Conservation (phyloP, 495 filamentous ascomycete species). For the Paragyromitra xinjiangensis region DNA sequence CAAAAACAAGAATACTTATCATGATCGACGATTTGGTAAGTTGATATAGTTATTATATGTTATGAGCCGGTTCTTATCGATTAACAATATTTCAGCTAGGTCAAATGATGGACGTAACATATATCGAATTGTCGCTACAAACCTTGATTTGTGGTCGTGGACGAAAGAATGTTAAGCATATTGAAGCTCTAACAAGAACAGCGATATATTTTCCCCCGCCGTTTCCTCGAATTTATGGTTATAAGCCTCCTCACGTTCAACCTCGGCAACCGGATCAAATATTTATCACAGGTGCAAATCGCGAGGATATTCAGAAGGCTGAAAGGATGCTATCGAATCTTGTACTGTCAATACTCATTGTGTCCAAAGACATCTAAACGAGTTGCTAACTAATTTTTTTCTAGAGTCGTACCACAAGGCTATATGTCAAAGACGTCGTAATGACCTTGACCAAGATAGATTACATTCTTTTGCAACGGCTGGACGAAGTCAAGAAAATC, state of each 20-base stretch:
- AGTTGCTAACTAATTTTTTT: slow-evolving; percentile 34
- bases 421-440: slow-evolving; percentile 89
- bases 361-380: slow-evolving; percentile 1
- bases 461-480: slow-evolving; percentile 84
- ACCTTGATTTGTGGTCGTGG: slow-evolving; percentile 88
- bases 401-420: slow-evolving; percentile 68
- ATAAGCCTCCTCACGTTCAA: slow-evolving; percentile 78
- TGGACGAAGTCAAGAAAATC: slow-evolving; percentile 97
- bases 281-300: slow-evolving; percentile 87
- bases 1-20: slow-evolving; percentile 93
- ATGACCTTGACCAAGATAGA: slow-evolving; percentile 90
- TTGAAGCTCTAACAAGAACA: slow-evolving; percentile 91
- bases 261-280: slow-evolving; percentile 86
- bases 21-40: slow-evolving; percentile 97
- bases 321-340: slow-evolving; percentile 89
- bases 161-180: slow-evolving; percentile 94
- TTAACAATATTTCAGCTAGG: slow-evolving; percentile 69
- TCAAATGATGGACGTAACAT: slow-evolving; percentile 81
- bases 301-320: slow-evolving; percentile 80
- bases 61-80: slow-evolving; percentile 1
- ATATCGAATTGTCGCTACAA: slow-evolving; percentile 86
- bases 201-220: slow-evolving; percentile 97
- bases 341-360: slow-evolving; percentile 62
- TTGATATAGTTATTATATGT: slow-evolving; percentile 33
- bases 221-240: slow-evolving; percentile 87